Base-by-base conservation (phyloP, 352 stramenopile species). In the Globisporangium parvum region DNA sequence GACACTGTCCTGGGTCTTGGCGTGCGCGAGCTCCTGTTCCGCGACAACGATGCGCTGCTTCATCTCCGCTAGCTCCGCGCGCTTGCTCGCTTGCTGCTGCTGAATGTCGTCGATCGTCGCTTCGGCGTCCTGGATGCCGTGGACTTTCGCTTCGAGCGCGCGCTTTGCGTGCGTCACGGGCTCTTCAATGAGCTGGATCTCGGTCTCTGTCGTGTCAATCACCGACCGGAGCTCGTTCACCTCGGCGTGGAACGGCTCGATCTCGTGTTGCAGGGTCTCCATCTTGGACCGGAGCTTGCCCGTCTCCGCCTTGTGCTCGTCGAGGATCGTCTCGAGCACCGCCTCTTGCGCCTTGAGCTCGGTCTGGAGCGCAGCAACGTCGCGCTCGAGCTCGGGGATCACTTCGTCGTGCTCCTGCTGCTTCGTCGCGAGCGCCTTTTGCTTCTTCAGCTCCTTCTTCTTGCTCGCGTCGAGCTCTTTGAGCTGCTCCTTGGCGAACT, bases 401-500 rank as follows among this genome's bases (percentile, higher is more conserved):
- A 87, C 77, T 40, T 92, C 79, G 46, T 97, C 75, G 14, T 95
- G 91, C 42, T 96, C 77, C 18, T 93, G 71, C 37, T 90, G 69
- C 51, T 97, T 96, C 51, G 77, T 59, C 17, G 70, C 55, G 4
- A 89, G 87, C 44, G 80, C 79, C n/a, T 88, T 91, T 45, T 95
- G 76, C 65, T 98, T 98, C 60, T 98, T 96, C 14, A 77, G 60
- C 53, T 98, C 95, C 44, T 89, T 93, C 53, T 95, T 90, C 37
- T 96, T 84, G 31, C 89, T 86, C 0, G 71, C 70, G 47, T 97
- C 74, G 15, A 98, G 62, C 62, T 98, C 97, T 42, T 96, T 97
- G 8, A 95, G 78, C 47, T 92, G 80, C 45, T 85, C 71, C 67
- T 98, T 98, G 21, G 84, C 77, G 67, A 97, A 94, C 70, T 99